Conservation (phyloP, 139 green algal genomes). For the Chlorokybus atmophyticus region DNA sequence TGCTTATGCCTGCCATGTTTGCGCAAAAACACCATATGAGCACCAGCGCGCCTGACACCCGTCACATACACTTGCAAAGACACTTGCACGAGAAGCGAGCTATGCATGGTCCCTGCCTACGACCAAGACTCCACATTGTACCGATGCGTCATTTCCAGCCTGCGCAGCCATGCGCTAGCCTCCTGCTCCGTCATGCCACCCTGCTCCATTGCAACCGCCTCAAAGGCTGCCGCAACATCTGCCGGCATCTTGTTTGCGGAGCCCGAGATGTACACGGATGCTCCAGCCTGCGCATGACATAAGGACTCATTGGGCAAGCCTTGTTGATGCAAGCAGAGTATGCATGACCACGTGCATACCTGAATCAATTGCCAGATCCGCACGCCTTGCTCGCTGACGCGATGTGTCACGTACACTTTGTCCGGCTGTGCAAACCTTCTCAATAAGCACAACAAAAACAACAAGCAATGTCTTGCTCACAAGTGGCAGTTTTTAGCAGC, state of each 20-base stretch:
- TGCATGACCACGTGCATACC: too few species aligned
- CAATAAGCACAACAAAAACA: too few species aligned
- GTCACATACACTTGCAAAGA: too few species aligned
- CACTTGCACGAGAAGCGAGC: too few species aligned
- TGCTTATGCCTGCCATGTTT: too few species aligned
- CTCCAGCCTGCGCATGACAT: conserved; percentile 12
- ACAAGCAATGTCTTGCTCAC: too few species aligned
- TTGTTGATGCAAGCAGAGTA: too few species aligned
- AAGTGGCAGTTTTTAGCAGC: too few species aligned
- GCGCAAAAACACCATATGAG: too few species aligned
- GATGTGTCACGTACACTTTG: conserved; percentile 9
- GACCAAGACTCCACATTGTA: conserved; percentile 85
- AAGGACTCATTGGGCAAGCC: too few species aligned
- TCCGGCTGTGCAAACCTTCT: neutral
- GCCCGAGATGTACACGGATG: conserved; percentile 23
- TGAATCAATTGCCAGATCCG: conserved; percentile 23
- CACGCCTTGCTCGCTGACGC: conserved; percentile 3
- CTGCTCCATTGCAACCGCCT: conserved; percentile 39
- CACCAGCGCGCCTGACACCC: too few species aligned
- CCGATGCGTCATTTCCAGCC: conserved; percentile 45
- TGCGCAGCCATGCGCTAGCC: conserved; percentile 39
- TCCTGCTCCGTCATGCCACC: conserved; percentile 37
- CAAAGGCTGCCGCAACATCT: conserved; percentile 39
- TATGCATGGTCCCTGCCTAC: too few species aligned
- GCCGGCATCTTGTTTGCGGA: conserved; percentile 28